phyloP scores from a whole-genome alignment of 371 early-diverging fungal genomes.

The Syncephalastrum monosporum region DNA sequence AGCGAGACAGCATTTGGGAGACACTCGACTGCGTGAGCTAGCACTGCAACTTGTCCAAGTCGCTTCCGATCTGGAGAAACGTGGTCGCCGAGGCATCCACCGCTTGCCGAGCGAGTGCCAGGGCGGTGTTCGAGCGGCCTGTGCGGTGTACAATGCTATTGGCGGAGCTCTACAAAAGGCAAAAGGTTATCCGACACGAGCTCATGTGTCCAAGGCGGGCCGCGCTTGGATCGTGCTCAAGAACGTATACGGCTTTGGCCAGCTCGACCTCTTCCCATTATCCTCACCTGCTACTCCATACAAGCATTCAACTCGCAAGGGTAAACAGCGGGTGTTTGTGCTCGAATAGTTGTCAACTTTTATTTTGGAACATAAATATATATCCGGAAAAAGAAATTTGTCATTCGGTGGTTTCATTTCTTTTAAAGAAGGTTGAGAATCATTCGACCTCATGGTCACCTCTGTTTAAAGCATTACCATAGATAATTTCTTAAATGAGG shows the following conservation, averaged over 20 bases:
- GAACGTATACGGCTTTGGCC: conserved; percentile 24
- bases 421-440: conserved; percentile 29
- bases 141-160: conserved; percentile 51
- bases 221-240: conserved; percentile 26
- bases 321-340: not conserved
- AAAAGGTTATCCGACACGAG: conserved; percentile 35
- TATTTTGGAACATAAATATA: not conserved
- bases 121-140: conserved; percentile 50
- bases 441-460: too few species aligned
- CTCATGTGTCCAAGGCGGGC: conserved; percentile 17
- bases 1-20: conserved; percentile 26
- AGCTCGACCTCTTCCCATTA: not conserved
- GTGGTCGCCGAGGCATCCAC: conserved; percentile 37
- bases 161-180: conserved; percentile 28
- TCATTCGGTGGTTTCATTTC: not conserved
- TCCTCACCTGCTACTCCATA: too few species aligned
- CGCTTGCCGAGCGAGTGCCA: conserved; percentile 34
- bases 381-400: too few species aligned
- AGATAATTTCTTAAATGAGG: too few species aligned
- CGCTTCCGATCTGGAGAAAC: conserved; percentile 26
- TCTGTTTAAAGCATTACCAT: not conserved
- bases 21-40: conserved; percentile 20
- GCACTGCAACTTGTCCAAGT: conserved; percentile 20
- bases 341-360: not conserved
- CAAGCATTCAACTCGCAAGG: not conserved